phyloP scores from a whole-genome alignment of 495 filamentous ascomycete species.

The Ascodesmis nigricans region DNA sequence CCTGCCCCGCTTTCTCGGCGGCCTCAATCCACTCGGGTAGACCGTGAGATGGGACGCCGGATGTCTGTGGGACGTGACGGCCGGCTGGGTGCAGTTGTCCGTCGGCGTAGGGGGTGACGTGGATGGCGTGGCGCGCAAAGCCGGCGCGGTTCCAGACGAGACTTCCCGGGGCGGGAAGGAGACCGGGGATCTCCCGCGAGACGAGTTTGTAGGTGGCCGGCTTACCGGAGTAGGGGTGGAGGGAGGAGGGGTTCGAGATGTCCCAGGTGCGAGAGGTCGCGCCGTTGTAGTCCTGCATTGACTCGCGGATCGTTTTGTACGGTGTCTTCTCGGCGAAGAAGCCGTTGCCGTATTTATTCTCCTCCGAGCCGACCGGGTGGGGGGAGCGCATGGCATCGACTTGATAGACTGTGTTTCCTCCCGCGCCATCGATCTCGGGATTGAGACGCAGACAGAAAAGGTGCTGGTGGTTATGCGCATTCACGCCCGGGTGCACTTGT shows the following conservation, averaged over 20 bases:
- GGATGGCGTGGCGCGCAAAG: constrained; percentile 76
- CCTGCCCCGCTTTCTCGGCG: neutral
- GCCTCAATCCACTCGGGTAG: constrained; percentile 65
- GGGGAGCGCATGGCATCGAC: constrained; percentile 45
- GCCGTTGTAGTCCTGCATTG: constrained; percentile 64
- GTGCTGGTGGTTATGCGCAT: constrained; percentile 80
- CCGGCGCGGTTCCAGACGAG: constrained; percentile 87
- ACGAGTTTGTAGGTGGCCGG: constrained; percentile 83
- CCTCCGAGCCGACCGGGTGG: constrained; percentile 50
- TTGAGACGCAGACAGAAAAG: constrained; percentile 84
- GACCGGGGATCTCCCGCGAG: constrained; percentile 52
- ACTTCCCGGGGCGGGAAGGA: constrained; percentile 66
- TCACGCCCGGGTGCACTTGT: constrained; percentile 74
- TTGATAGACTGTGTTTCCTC: constrained; percentile 67
- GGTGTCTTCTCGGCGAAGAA: constrained; percentile 81
- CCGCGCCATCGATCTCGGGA: constrained; percentile 67
- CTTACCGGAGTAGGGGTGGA: constrained; percentile 71
- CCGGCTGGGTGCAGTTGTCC: constrained; percentile 81
- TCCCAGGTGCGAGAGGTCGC: constrained; percentile 71
- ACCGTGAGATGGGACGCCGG: constrained; percentile 57
- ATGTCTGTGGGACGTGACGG: constrained; percentile 83
- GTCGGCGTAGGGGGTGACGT: constrained; percentile 68
- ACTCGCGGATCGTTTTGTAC: constrained; percentile 47
- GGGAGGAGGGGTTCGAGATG: constrained; percentile 61
- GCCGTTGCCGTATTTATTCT: constrained; percentile 86